Conservation (phyloP, 768 basidiomycete genomes). For the Suillus clintonianus region DNA sequence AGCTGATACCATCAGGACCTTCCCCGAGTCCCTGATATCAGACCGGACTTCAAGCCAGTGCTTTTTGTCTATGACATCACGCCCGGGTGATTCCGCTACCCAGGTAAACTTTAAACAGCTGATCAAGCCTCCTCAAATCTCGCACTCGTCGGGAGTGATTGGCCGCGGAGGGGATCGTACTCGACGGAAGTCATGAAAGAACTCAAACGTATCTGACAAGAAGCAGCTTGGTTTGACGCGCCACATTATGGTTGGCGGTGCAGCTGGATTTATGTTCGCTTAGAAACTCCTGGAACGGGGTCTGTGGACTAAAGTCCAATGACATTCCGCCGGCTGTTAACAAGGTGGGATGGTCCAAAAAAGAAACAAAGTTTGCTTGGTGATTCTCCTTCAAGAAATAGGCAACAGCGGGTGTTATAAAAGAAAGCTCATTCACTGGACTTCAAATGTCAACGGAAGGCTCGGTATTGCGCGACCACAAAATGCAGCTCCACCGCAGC, state of each 20-base stretch:
- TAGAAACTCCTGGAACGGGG: too few relatives aligned
- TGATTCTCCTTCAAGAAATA: too few relatives aligned
- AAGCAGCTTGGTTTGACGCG: background rate
- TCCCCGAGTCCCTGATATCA: too few relatives aligned
- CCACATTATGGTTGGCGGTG: too few relatives aligned
- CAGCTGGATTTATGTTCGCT: too few relatives aligned
- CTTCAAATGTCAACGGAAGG: background rate
- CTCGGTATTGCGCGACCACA: background rate
- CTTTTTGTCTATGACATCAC: too few relatives aligned
- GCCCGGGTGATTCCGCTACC: too few relatives aligned
- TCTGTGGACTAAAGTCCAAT: too few relatives aligned
- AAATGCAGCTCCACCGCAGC: background rate
- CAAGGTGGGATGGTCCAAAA: too few relatives aligned
- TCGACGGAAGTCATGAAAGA: background rate
- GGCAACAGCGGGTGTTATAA: background rate
- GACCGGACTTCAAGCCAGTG: too few relatives aligned
- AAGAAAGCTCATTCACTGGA: background rate
- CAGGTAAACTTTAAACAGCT: background rate
- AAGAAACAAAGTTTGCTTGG: background rate
- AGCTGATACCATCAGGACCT: too few relatives aligned
- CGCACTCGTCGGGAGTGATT: background rate
- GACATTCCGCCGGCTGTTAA: too few relatives aligned
- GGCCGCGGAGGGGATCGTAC: background rate
- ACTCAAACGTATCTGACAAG: background rate
- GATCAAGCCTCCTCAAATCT: background rate